Conservation (phyloP, 2,329 filamentous ascomycete genomes). For the Neodidymelliopsis sp. region DNA sequence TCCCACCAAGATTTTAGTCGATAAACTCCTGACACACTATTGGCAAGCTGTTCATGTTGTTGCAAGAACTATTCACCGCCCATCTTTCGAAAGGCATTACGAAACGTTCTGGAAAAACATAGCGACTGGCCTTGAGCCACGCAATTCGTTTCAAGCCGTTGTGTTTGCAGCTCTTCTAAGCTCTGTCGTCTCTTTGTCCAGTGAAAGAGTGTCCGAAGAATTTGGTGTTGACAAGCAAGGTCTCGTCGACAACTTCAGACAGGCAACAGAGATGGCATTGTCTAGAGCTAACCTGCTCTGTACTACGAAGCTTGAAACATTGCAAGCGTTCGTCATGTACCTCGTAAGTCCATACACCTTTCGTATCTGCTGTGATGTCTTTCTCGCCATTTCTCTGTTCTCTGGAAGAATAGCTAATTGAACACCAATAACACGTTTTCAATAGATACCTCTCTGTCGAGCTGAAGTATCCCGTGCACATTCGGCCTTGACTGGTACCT, state of each 20-base stretch:
- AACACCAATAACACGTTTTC: constrained; percentile 3
- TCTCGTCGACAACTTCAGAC: constrained; percentile 62
- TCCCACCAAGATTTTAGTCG: constrained; percentile 64
- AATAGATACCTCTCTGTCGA: constrained; percentile 73
- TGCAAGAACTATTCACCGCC: constrained; percentile 71
- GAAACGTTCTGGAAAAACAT: constrained; percentile 70
- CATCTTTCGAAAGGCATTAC: constrained; percentile 72
- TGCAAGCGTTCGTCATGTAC: constrained; percentile 81
- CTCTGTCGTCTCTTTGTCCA: constrained; percentile 70
- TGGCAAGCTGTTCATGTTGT: constrained; percentile 73
- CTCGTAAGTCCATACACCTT: constrained; percentile 61
- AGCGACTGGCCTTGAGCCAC: constrained; percentile 66
- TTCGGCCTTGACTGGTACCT: constrained; percentile 74
- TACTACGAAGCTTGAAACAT: constrained; percentile 74
- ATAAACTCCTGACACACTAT: constrained; percentile 71
- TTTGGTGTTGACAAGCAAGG: constrained; percentile 65
- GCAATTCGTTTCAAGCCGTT: constrained; percentile 70
- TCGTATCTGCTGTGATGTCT: too few relatives aligned
- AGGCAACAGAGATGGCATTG: constrained; percentile 72
- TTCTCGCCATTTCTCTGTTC: too few relatives aligned
- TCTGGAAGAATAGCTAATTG: not conserved
- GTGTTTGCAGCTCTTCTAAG: constrained; percentile 75
- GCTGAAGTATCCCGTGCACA: constrained; percentile 76
- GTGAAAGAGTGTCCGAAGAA: constrained; percentile 59
- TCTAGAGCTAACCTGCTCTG: constrained; percentile 74